These are phyloP conservation scores for Yamadazyma mexicana DNA, from an alignment of 1,139 yeast species.

Conservation along the genomic window DNA sequence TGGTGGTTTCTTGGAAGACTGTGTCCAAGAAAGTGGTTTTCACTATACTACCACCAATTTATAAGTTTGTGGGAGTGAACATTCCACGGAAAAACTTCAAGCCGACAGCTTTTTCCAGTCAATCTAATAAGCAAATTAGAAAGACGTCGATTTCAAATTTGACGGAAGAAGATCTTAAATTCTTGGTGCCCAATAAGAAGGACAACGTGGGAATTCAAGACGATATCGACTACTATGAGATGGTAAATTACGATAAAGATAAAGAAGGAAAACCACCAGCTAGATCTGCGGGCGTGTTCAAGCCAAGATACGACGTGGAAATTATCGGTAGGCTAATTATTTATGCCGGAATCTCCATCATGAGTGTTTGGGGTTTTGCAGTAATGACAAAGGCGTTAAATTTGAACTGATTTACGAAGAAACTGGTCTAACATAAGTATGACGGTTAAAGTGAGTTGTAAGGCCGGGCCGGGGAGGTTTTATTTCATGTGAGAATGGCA, in stretches of 20 bases:
- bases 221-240: constrained; percentile 46
- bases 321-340: constrained; percentile 71
- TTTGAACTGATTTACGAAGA: constrained; percentile 3
- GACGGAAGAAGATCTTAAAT: constrained; percentile 37
- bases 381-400: constrained; percentile 9
- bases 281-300: constrained; percentile 41
- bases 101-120: constrained; percentile 39
- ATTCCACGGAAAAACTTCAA: constrained; percentile 42
- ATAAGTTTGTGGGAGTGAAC: constrained; percentile 41
- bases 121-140: constrained; percentile 38
- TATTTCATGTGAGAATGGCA: no score
- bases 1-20: constrained; percentile 71
- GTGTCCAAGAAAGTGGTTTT: constrained; percentile 63
- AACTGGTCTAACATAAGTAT: no score
- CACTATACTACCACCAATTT: constrained; percentile 49
- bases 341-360: constrained; percentile 67
- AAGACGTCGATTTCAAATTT: constrained; percentile 42
- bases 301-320: constrained; percentile 67
- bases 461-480: no score
- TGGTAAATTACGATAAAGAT: constrained; percentile 29
- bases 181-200: constrained; percentile 31
- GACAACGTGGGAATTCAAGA: constrained; percentile 40
- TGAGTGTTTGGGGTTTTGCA: constrained; percentile 48
- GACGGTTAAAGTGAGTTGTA: no score
- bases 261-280: neutral